These are phyloP conservation scores for Breynia disticha DNA, from an alignment of 441 rosid genomes.

Conservation along the genomic window DNA sequence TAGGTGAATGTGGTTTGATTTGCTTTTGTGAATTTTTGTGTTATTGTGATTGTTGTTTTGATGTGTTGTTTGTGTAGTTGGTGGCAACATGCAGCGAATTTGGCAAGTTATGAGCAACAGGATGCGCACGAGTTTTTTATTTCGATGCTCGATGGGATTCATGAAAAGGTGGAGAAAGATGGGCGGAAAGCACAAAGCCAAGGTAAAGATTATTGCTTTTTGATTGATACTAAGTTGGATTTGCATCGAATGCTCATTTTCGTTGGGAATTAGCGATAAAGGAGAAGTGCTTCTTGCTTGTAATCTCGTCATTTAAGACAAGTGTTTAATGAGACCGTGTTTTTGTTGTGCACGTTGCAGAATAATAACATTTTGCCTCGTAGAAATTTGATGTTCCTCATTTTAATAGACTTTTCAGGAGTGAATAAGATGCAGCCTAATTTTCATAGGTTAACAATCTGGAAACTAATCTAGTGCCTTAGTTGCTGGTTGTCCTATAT, in stretches of 20 bases:
- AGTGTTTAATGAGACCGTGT: no score
- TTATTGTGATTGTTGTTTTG: background rate
- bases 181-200: constrained; percentile 22
- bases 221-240: background rate
- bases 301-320: no score
- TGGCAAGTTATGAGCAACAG: constrained; percentile 72
- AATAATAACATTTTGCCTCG: no score
- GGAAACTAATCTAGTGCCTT: no score
- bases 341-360: no score
- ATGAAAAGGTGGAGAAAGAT: constrained; percentile 59
- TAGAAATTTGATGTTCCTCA: no score
- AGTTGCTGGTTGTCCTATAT: background rate
- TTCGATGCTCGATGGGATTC: constrained; percentile 75
- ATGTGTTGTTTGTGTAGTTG: constrained; percentile 34
- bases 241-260: background rate
- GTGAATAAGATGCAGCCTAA: no score
- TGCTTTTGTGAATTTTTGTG: background rate
- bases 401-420: no score
- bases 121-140: constrained; percentile 83
- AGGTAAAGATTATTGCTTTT: constrained; percentile 26
- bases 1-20: constrained; percentile 26
- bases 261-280: background rate
- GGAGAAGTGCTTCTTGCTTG: background rate
- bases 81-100: constrained; percentile 75
- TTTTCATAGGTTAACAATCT: no score